Percentiles rank a stretch among this genome's conserved stretches.
These are phyloP conservation scores for Fusarium floridanum DNA, from an alignment of 2,329 filamentous ascomycete genomes.

Conservation along the genomic window DNA sequence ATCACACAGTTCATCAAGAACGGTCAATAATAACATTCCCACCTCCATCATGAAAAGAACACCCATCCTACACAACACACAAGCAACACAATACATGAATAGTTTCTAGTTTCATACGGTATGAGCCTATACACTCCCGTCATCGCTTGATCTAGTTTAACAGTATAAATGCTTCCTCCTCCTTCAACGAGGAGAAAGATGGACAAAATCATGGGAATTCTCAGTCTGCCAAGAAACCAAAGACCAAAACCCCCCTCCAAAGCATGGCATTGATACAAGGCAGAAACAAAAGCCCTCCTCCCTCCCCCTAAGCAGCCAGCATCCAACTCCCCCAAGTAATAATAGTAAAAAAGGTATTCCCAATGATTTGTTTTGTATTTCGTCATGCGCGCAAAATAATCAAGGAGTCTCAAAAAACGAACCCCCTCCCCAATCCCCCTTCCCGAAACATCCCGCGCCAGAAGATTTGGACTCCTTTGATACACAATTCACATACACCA, in stretches of 20 bases:
- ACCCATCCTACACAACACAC: neutral
- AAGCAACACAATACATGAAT: neutral
- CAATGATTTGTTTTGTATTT: conserved; percentile 44
- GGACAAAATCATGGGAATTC: neutral
- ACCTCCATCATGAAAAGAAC: conserved; percentile 12
- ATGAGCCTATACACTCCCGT: neutral
- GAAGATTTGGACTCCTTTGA: conserved; percentile 6
- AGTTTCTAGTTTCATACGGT: neutral
- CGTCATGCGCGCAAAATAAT: conserved; percentile 41
- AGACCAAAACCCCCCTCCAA: neutral
- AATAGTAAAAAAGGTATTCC: conserved; percentile 19
- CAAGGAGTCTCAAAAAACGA: conserved; percentile 5
- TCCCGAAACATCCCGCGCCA: conserved; percentile 36
- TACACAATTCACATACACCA: conserved; percentile 1
- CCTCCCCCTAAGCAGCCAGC: conserved; percentile 20
- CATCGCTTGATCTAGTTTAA: conserved; percentile 1
- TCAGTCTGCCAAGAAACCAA: conserved; percentile 25
- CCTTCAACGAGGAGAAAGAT: neutral
- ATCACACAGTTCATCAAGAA: neutral
- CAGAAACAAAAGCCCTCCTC: conserved; percentile 14
- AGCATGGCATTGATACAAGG: conserved; percentile 17
- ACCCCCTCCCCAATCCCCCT: conserved; percentile 1
- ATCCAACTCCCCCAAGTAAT: conserved; percentile 42
- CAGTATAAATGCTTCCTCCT: neutral
- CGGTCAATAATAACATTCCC: neutral